Evolutionary conservation across 1,284 basidiomycete species (phyloP).

Genomic region (Vanrija sp.): DNA sequence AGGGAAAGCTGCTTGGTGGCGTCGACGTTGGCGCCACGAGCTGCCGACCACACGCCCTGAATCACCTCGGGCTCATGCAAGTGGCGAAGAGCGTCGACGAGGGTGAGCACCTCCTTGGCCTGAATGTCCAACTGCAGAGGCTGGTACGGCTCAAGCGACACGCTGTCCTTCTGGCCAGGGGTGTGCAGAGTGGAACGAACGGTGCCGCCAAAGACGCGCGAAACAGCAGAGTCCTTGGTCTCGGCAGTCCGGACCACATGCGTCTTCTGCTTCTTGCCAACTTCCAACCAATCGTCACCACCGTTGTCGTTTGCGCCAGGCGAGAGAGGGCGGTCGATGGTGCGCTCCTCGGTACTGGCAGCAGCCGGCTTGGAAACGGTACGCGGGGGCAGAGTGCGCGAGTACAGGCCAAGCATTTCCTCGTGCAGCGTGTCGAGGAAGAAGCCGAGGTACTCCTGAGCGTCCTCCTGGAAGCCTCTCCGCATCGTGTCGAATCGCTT

Average conservation of each 20-base stretch:
- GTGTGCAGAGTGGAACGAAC: constrained; percentile 80
- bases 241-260: constrained; percentile 78
- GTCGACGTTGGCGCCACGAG: constrained; percentile 63
- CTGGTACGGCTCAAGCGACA: constrained; percentile 89
- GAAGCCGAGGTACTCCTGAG: constrained; percentile 98
- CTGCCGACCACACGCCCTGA: constrained; percentile 62
- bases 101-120: constrained; percentile 68
- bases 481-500: constrained; percentile 91
- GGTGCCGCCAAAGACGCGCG: constrained; percentile 88
- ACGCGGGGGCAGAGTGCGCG: constrained; percentile 29
- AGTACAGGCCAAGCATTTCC: constrained; percentile 69
- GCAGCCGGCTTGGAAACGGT: constrained; percentile 18
- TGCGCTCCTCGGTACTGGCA: constrained; percentile 30
- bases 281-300: constrained; percentile 71
- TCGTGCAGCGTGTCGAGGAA: constrained; percentile 94
- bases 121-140: constrained; percentile 86
- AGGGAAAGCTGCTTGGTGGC: constrained; percentile 85
- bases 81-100: constrained; percentile 76
- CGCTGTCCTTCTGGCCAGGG: constrained; percentile 78
- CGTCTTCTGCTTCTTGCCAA: constrained; percentile 81
- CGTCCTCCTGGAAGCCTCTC: constrained; percentile 94
- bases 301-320: constrained; percentile 44
- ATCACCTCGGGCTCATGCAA: constrained; percentile 79
- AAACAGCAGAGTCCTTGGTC: constrained; percentile 78
- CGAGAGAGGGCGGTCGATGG: constrained; percentile 44